Evolutionary conservation across 1,284 basidiomycete genomes (phyloP), one percentile per base, ranked within the genome.

Genomic region (Papiliotrema terrestris): DNA sequence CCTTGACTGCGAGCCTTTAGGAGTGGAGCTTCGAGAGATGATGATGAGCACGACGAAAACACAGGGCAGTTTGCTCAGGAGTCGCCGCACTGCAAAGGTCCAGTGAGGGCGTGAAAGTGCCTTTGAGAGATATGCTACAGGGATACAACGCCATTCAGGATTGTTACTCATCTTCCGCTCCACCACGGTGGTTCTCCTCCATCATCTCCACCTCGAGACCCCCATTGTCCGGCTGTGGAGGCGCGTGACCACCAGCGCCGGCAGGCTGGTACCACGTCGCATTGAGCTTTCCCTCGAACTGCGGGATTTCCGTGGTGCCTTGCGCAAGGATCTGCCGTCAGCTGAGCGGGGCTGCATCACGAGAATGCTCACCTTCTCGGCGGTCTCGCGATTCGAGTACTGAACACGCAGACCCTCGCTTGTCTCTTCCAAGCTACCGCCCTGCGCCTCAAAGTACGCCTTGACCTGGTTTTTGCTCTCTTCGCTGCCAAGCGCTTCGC

Each of bases 381-480:
- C 76, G 57, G 65, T 63, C 49, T 69, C 69, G 42, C 73, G 61
- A 26, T 62, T 65, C 13, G 70, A 66, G 55, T 73, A 78, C 2
- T 63, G 66, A 9, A 75, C 71, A 38, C 67, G 60, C 45, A 71
- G 39, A 11, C 66, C 64, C 9, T 61, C 66, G 25, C 60, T 56
- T 8, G 51, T 57, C 8, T 47, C 51, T 32, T 66, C 60, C 13
- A 72, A 55, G 22, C 49, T 46, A 17, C 68, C 67, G 13, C 70
- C 68, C 65, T 83, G 61, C 62, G 87, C 85, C 81, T 89, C 87
- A 72, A 87, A 94, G 86, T 89, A 94, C 60, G 88, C 84, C 59
- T 83, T 83, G 51, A 91, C 80, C 23, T 83, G 81, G 61, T 83
- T 45, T 82, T 65, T 51, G 78, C 79, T 37, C 23, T 79, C 78